Evolutionary conservation across 768 basidiomycete genomes (phyloP), one percentile per base, ranked within the genome.

Genomic region (Pleurotus citrinopileatus): DNA sequence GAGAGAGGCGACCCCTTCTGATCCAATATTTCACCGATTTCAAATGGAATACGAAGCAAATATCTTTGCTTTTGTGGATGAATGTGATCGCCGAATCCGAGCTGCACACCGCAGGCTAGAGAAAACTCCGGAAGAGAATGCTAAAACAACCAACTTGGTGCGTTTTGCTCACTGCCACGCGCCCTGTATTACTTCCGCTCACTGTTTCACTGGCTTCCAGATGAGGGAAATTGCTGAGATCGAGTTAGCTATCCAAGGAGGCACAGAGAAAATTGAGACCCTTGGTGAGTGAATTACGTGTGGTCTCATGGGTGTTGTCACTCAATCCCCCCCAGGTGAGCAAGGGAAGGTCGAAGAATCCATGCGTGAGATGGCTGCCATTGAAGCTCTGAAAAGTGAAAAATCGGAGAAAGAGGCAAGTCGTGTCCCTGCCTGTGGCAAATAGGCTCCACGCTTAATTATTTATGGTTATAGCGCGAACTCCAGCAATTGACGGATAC

Each of bases 161-260:
- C 43, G 83, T 23, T 26, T 37, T 22, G 22, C 19, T 42, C 51
- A 47, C 42, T 29, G 37, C 9, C 47, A 19, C 46, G 26, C 43
- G 50, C 26, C 55, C 36, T n/a, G 52, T 51, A 51, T 28, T 20
- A 15, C 13, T 25, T 12, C 36, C 37, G 32, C 19, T 44, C 36
- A 43, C 7, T 17, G 15, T 32, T 26, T 37, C 19, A 25, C 22
- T 32, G 28, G 8, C 10, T 29, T 42, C 32, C 61, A 92, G 91
- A 99, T 99, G 97, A 81, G 94, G 59, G 97, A 99, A 80, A 98
- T 99, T 72, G 97, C 93, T 54, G 97, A 99, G 75, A 98, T 99
- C 68, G 96, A 98, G 76, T 74, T 98, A 60, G 95, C 97, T 53
- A 98, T 98, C 67, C 95, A 98, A 75, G 94, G 94, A 62, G 95